A percentile compares a stretch with the other conserved stretches of the same genome.
Conservation (phyloP, 2,329 filamentous ascomycete species). For the Epichloe sp. region DNA sequence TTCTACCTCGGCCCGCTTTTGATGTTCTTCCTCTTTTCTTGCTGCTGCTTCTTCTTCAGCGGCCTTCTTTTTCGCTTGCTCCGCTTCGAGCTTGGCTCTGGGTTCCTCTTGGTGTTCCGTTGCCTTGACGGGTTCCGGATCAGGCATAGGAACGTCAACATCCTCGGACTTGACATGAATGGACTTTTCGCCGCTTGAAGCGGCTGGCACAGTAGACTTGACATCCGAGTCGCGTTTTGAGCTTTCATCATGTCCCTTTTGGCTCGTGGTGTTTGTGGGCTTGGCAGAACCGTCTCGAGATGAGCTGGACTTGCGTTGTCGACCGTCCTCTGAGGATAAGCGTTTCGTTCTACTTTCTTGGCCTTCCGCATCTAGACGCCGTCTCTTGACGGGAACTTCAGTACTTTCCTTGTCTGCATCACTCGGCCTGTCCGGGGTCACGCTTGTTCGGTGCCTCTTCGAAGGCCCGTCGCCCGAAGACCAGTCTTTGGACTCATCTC, state of each 20-base stretch:
- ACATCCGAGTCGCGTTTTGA: conserved; percentile 18
- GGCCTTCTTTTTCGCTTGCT: conserved; percentile 17
- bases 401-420: conserved; percentile 38
- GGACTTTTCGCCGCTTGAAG: conserved; percentile 29
- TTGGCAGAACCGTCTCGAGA: conserved; percentile 27
- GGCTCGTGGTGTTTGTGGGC: conserved; percentile 17
- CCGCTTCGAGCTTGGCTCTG: conserved; percentile 14
- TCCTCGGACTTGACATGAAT: conserved; percentile 48
- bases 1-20: conserved; percentile 18
- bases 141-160: conserved; percentile 41
- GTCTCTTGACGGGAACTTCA: conserved; percentile 40
- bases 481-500: conserved; percentile 46
- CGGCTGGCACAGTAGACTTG: conserved; percentile 28
- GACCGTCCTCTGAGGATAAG: conserved; percentile 31
- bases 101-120: conserved; percentile 10
- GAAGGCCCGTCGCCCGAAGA: conserved; percentile 35
- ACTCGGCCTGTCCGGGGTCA: conserved; percentile 41
- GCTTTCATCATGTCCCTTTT: conserved; percentile 31
- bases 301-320: conserved; percentile 27
- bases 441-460: conserved; percentile 48
- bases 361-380: conserved; percentile 41
- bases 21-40: conserved; percentile 15
- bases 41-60: conserved; percentile 23
- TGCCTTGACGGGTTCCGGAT: conserved; percentile 24
- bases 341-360: conserved; percentile 36